Percentiles rank a stretch among this genome's conserved stretches.
Evolutionary conservation across 164 flowering plant genomes (phyloP).

Genomic region (Echeveria elegans): DNA sequence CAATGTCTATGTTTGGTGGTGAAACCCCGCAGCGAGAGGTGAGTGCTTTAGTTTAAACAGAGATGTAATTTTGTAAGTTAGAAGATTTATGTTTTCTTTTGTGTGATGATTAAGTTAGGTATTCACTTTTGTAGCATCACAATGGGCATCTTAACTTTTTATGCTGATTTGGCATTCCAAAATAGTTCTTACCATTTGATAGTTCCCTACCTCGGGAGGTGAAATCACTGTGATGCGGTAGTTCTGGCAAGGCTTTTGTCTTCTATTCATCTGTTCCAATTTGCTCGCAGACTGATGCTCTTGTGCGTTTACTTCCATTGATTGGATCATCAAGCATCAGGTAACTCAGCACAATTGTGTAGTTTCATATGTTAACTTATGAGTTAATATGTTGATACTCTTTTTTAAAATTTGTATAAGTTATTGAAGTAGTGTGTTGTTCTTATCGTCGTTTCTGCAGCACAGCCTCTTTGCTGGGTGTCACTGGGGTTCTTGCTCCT

Average conservation of each 20-base stretch:
- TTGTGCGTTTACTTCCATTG: slow-evolving; percentile 73
- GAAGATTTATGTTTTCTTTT: not conserved
- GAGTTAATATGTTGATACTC: not conserved
- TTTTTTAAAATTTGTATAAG: no score
- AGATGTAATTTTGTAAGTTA: not conserved
- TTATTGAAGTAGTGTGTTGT: slow-evolving; percentile 7
- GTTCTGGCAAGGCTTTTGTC: not conserved
- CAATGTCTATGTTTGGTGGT: slow-evolving; percentile 47
- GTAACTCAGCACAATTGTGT: slow-evolving; percentile 21
- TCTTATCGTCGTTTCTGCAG: slow-evolving; percentile 29
- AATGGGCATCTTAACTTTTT: no score
- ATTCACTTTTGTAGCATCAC: not conserved
- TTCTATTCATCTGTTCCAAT: not conserved
- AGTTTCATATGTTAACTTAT: not conserved
- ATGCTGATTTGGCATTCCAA: no score
- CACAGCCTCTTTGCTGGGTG: slow-evolving; percentile 74
- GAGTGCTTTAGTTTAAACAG: slow-evolving; percentile 9
- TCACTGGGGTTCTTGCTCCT: slow-evolving; percentile 89
- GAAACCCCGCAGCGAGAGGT: slow-evolving; percentile 90
- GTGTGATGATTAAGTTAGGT: not conserved
- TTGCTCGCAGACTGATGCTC: slow-evolving; percentile 78
- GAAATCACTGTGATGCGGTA: not conserved
- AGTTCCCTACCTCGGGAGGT: not conserved
- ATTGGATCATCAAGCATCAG: slow-evolving; percentile 88
- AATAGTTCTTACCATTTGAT: not conserved